Percentiles rank a stretch among this genome's conserved stretches.
These are phyloP conservation scores for Malania oleifera DNA, from an alignment of 164 flowering plant genomes.

Conservation along the genomic window DNA sequence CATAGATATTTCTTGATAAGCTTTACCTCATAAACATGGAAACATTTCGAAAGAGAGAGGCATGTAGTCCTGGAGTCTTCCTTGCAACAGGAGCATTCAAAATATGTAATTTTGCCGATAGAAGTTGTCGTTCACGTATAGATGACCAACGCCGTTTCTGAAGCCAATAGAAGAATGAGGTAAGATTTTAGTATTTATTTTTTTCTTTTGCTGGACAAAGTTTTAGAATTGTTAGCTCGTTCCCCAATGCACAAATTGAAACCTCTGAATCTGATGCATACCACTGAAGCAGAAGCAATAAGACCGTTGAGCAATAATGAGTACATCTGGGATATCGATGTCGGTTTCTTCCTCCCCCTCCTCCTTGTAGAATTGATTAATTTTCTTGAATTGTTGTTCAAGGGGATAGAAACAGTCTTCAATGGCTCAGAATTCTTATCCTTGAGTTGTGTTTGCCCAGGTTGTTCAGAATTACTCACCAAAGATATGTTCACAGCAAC, in stretches of 20 bases:
- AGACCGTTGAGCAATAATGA: conserved; percentile 14
- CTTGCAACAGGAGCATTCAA: conserved; percentile 32
- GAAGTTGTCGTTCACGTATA: conserved; percentile 38
- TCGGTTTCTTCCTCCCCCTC: neutral
- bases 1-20: neutral
- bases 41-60: conserved; percentile 34
- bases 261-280: conserved; percentile 10
- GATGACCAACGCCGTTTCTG: conserved; percentile 33
- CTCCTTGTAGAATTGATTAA: neutral
- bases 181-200: neutral
- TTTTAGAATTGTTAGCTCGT: neutral
- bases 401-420: conserved; percentile 1
- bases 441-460: neutral
- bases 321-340: conserved; percentile 23
- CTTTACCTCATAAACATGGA: conserved; percentile 44
- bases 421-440: conserved; percentile 3
- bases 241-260: conserved; percentile 2
- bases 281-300: conserved; percentile 22
- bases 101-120: conserved; percentile 33
- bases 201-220: neutral
- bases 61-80: conserved; percentile 23
- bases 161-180: conserved; percentile 8
- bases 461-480: neutral
- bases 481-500: conserved; percentile 3
- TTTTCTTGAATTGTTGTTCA: conserved; percentile 1